Percentiles rank a stretch among this genome's conserved stretches.
Conservation (phyloP, 192 early-diverging fungal genomes). For the Coemansia sp. region DNA sequence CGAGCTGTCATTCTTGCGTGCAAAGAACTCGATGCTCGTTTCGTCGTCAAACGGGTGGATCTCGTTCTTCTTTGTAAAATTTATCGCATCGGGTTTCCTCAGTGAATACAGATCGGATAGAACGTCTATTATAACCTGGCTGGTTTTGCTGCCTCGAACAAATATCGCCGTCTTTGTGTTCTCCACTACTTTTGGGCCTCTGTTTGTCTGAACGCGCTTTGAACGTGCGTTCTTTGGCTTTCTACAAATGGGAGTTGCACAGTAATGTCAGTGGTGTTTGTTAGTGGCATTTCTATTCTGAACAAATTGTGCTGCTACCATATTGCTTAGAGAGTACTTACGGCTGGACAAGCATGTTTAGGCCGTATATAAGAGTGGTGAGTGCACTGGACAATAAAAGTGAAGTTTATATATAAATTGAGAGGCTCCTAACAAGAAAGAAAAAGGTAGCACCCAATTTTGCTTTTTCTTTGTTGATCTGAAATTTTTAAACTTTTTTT, state of each 20-base stretch:
- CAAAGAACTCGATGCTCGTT: slow-evolving; percentile 87
- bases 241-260: slow-evolving; percentile 13
- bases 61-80: slow-evolving; percentile 93
- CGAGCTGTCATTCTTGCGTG: slow-evolving; percentile 94
- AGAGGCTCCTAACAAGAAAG: not conserved
- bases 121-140: slow-evolving; percentile 78
- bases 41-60: slow-evolving; percentile 97
- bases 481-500: slow-evolving; percentile 5
- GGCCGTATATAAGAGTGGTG: not conserved
- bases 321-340: slow-evolving; percentile 3
- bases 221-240: slow-evolving; percentile 89
- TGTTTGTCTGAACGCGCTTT: slow-evolving; percentile 81
- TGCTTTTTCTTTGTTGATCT: not conserved
- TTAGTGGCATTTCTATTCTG: not conserved
- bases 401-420: not conserved
- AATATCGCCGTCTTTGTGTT: slow-evolving; percentile 90
- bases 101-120: slow-evolving; percentile 89
- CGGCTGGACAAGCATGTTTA: slow-evolving; percentile 17
- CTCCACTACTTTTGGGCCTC: slow-evolving; percentile 89
- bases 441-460: not conserved
- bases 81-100: slow-evolving; percentile 85
- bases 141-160: slow-evolving; percentile 83
- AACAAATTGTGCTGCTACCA: not conserved
- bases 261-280: not conserved
- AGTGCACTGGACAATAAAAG: not conserved